A percentile compares a stretch with the other conserved stretches of the same genome.
phyloP scores from a whole-genome alignment of 768 basidiomycete species.

The Pisolithus tinctorius region DNA sequence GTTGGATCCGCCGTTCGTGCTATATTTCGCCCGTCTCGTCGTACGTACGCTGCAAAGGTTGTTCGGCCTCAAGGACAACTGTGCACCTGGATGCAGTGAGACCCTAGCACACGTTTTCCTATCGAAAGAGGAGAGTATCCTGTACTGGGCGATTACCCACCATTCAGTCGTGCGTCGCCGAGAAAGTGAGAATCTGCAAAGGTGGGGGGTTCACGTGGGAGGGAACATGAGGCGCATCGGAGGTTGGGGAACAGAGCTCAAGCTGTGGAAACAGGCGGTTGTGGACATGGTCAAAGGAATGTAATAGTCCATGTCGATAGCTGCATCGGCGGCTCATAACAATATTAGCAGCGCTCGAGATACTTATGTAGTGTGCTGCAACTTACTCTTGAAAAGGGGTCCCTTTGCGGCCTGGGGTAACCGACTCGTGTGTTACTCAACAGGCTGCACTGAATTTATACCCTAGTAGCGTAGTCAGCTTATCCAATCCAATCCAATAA shows the following conservation, averaged over 20 bases:
- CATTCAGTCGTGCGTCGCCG: slow-evolving; percentile 29
- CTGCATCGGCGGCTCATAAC: too few relatives aligned
- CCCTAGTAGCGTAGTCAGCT: too few relatives aligned
- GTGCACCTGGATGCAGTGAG: slow-evolving; percentile 43
- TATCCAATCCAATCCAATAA: too few relatives aligned
- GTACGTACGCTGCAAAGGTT: slow-evolving; percentile 39
- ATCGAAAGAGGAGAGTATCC: slow-evolving; percentile 36
- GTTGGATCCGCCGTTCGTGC: slow-evolving; percentile 53
- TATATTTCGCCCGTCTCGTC: slow-evolving; percentile 55
- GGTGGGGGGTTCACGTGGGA: slow-evolving; percentile 28
- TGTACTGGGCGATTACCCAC: slow-evolving; percentile 42
- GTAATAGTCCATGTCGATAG: slow-evolving; percentile 1
- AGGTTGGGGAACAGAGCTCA: slow-evolving; percentile 41
- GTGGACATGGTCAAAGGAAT: slow-evolving; percentile 2
- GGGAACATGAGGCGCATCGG: slow-evolving; percentile 39
- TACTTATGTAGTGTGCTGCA: too few relatives aligned
- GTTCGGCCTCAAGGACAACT: slow-evolving; percentile 28
- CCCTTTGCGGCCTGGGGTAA: too few relatives aligned
- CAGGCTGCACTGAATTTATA: too few relatives aligned
- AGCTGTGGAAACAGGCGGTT: slow-evolving; percentile 26
- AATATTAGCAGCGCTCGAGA: too few relatives aligned
- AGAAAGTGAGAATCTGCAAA: slow-evolving; percentile 21
- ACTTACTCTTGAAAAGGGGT: too few relatives aligned
- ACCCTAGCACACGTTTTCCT: slow-evolving; percentile 32
- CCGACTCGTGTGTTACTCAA: too few relatives aligned